A percentile compares a stretch with the other conserved stretches of the same genome.
phyloP scores from a whole-genome alignment of 257 asterid species.

The Nicotiana otophora region DNA sequence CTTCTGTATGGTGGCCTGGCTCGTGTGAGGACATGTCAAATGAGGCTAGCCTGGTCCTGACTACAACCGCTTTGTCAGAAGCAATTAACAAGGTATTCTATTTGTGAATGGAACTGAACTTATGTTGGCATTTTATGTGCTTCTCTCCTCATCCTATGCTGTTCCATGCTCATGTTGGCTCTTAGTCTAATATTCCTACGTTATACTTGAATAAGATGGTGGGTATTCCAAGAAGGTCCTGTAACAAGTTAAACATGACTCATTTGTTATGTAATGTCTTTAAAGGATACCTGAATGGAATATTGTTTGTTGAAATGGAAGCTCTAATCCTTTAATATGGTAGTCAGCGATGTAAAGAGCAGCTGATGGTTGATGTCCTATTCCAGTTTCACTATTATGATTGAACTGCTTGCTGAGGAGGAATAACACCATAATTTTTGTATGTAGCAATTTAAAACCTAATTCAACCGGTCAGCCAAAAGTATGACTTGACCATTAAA shows the following conservation, averaged over 20 bases:
- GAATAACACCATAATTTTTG: background rate
- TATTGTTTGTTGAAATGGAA: background rate
- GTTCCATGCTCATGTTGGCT: background rate
- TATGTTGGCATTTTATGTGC: slow-evolving; percentile 1
- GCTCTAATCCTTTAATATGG: background rate
- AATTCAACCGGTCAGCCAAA: background rate
- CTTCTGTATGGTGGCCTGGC: slow-evolving; percentile 97
- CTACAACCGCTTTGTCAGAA: slow-evolving; percentile 84
- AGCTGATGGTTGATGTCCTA: background rate
- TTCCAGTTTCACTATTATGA: background rate
- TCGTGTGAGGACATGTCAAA: slow-evolving; percentile 68
- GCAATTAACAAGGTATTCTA: slow-evolving; percentile 64
- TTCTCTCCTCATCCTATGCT: background rate
- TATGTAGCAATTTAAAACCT: background rate
- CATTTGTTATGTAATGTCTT: background rate
- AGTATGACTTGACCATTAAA: background rate
- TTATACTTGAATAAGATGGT: background rate
- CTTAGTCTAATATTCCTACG: slow-evolving; percentile 2
- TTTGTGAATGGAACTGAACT: background rate
- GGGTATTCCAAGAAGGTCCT: background rate
- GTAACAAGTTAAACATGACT: background rate
- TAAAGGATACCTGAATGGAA: background rate
- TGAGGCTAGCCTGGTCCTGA: slow-evolving; percentile 79
- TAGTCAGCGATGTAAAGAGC: background rate
- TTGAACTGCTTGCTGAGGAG: background rate